Percentiles rank a stretch among this genome's conserved stretches.
Conservation (phyloP, 768 basidiomycete genomes). For the Coprinopsis marcescibilis region DNA sequence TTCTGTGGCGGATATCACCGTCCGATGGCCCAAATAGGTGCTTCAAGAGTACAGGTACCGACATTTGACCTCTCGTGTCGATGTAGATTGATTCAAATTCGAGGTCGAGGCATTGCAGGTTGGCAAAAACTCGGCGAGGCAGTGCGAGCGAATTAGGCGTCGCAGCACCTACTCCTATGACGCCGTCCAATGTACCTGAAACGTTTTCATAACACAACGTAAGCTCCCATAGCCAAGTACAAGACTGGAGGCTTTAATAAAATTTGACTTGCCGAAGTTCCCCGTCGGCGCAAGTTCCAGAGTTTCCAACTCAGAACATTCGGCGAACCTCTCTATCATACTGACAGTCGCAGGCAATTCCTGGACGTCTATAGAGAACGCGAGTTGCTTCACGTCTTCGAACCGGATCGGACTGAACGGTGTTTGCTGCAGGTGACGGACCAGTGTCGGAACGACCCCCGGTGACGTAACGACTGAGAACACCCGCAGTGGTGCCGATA, state of each 20-base stretch:
- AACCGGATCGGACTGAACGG: neutral
- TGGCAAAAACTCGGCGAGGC: too few species aligned
- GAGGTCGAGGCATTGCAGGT: neutral
- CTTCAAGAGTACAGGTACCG: neutral
- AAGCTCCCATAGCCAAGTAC: neutral
- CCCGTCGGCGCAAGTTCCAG: neutral
- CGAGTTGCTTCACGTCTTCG: neutral
- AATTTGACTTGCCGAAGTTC: neutral
- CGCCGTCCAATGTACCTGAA: too few species aligned
- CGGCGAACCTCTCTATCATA: neutral
- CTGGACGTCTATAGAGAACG: neutral
- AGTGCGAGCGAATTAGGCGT: too few species aligned
- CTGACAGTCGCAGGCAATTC: neutral
- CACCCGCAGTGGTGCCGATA: neutral
- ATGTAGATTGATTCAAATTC: neutral
- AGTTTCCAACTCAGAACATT: neutral
- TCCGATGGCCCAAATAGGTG: too few species aligned
- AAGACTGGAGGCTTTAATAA: neutral
- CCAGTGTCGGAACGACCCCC: neutral
- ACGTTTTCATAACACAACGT: too few species aligned
- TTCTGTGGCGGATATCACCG: too few species aligned
- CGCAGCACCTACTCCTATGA: too few species aligned
- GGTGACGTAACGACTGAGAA: conserved; percentile 1
- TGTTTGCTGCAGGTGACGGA: neutral
- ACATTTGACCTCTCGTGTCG: neutral